A percentile compares a stretch with the other conserved stretches of the same genome.
These are phyloP conservation scores for Melanogaster broomeanus DNA, from an alignment of 768 basidiomycete genomes.

Conservation along the genomic window DNA sequence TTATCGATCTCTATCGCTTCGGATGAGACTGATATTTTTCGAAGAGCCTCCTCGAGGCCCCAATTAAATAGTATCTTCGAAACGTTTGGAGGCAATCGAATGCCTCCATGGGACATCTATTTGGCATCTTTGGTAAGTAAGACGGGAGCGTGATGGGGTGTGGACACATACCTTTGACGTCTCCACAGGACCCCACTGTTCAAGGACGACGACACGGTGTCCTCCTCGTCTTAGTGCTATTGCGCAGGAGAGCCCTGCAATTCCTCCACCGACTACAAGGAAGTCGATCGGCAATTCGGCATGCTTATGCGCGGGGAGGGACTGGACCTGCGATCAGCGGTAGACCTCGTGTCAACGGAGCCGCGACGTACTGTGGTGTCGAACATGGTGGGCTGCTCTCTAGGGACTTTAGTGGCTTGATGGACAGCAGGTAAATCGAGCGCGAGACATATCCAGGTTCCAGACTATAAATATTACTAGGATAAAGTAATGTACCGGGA, in stretches of 20 bases:
- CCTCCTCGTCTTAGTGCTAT: constrained; percentile 56
- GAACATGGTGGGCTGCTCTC: constrained; percentile 7
- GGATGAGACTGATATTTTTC: constrained; percentile 31
- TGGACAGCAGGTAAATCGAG: too few relatives aligned
- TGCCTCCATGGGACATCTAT: constrained; percentile 39
- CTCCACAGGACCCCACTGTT: constrained; percentile 46
- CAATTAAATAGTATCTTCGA: constrained; percentile 56
- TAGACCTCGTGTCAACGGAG: not conserved
- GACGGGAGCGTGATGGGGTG: not conserved
- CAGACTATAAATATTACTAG: not conserved
- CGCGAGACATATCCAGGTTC: too few relatives aligned
- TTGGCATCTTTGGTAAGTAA: not conserved
- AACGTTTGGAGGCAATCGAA: constrained; percentile 59
- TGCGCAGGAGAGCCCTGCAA: constrained; percentile 59
- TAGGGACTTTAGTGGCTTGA: not conserved
- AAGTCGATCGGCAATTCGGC: constrained; percentile 36
- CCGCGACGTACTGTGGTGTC: constrained; percentile 9
- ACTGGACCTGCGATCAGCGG: constrained; percentile 10
- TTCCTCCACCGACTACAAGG: constrained; percentile 50
- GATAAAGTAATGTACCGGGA: not conserved
- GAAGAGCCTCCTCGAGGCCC: constrained; percentile 50
- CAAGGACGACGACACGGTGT: constrained; percentile 61
- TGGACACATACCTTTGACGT: constrained; percentile 31
- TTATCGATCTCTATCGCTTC: constrained; percentile 23
- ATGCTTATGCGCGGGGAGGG: constrained; percentile 9